phyloP scores from a whole-genome alignment of 1,284 basidiomycete species.

The Ceratobasidium theobromae region DNA sequence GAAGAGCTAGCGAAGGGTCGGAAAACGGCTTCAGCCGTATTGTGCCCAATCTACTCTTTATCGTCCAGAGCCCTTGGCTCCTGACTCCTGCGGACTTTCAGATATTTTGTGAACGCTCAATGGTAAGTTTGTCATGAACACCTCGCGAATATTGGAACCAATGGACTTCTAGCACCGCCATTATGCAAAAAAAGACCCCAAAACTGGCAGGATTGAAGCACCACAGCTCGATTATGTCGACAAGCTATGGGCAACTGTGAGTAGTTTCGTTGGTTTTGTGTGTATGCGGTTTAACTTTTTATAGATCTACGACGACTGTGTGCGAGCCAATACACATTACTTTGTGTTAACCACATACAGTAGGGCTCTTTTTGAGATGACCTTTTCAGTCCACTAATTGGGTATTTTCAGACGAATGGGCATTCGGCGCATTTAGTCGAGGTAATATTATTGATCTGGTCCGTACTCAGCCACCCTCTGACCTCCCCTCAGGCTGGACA shows the following conservation, averaged over 20 bases:
- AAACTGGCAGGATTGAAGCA: conserved; percentile 16
- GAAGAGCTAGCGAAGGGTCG: not conserved
- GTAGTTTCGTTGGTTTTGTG: not conserved
- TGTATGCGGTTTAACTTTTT: not conserved
- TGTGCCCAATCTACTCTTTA: conserved; percentile 1
- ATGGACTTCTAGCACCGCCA: conserved; percentile 6
- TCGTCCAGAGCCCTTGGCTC: conserved; percentile 24
- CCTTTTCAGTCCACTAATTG: not conserved
- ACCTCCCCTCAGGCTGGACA: conserved; percentile 11
- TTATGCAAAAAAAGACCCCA: conserved; percentile 21
- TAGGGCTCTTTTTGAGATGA: not conserved
- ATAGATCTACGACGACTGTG: conserved; percentile 27
- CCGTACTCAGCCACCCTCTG: not conserved
- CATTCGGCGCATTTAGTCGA: conserved; percentile 25
- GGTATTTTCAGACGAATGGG: conserved; percentile 5
- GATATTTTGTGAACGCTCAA: conserved; percentile 26
- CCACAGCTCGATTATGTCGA: conserved; percentile 24
- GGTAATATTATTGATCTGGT: not conserved
- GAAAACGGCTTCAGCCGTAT: not conserved
- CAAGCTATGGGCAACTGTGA: conserved; percentile 25
- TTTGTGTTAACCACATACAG: conserved; percentile 25
- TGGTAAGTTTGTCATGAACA: not conserved
- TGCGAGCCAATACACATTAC: conserved; percentile 22
- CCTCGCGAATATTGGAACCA: not conserved
- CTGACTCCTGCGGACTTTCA: conserved; percentile 7